phyloP scores from a whole-genome alignment of 2,329 filamentous ascomycete species.

The Alternaria arbusti region DNA sequence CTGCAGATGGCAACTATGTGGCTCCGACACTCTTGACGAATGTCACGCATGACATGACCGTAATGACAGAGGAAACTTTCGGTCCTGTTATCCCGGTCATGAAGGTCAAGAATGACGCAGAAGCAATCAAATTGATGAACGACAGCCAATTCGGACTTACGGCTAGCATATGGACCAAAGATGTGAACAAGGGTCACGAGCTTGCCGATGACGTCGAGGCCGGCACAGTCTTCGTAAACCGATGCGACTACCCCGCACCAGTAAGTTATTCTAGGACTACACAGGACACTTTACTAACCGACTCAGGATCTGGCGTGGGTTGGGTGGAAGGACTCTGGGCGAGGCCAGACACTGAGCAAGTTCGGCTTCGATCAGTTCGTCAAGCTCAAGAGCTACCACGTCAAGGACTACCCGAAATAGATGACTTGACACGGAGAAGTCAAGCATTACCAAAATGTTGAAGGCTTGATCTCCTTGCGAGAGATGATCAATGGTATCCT shows the following conservation, averaged over 20 bases:
- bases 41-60: slow-evolving; percentile 80
- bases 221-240: slow-evolving; percentile 94
- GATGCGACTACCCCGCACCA: slow-evolving; percentile 89
- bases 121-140: slow-evolving; percentile 88
- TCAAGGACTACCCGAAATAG: slow-evolving; percentile 76
- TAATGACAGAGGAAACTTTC: slow-evolving; percentile 96
- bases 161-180: slow-evolving; percentile 97
- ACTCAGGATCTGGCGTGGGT: slow-evolving; percentile 89
- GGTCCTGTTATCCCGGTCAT: slow-evolving; percentile 90
- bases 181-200: slow-evolving; percentile 74
- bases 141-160: slow-evolving; percentile 93
- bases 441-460: slow-evolving; percentile 15
- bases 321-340: slow-evolving; percentile 96
- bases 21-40: slow-evolving; percentile 81
- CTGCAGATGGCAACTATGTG: slow-evolving; percentile 85
- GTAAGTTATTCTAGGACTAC: slow-evolving; percentile 62
- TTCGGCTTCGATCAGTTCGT: slow-evolving; percentile 96
- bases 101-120: slow-evolving; percentile 80
- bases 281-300: slow-evolving; percentile 14
- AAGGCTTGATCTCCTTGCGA: slow-evolving; percentile 21
- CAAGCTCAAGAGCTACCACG: slow-evolving; percentile 93
- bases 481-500: neutral
- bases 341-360: slow-evolving; percentile 84
- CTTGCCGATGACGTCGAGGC: slow-evolving; percentile 84
- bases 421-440: slow-evolving; percentile 13